A percentile compares a stretch with the other conserved stretches of the same genome.
phyloP scores from a whole-genome alignment of 441 rosid genomes.

The Geranium incanum region DNA sequence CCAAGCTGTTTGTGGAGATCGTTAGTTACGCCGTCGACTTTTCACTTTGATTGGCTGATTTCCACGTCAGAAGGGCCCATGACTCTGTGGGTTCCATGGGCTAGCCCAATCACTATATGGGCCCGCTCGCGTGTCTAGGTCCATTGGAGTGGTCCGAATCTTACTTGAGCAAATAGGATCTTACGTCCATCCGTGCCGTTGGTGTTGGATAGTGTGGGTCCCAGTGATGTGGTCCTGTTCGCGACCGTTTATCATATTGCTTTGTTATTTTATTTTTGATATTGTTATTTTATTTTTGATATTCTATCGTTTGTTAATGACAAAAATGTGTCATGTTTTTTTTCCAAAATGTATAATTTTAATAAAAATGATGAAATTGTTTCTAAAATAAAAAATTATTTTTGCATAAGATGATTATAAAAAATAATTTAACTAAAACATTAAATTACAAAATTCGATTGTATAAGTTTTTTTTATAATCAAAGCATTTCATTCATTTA shows the following conservation, averaged over 20 bases:
- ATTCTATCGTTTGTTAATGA: too few species aligned
- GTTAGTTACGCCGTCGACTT: background rate
- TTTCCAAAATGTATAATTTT: too few species aligned
- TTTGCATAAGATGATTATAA: too few species aligned
- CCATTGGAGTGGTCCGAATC: background rate
- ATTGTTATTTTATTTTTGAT: background rate
- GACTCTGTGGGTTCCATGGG: background rate
- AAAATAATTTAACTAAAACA: too few species aligned
- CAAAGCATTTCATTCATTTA: too few species aligned
- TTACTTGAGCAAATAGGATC: background rate
- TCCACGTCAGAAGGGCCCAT: background rate
- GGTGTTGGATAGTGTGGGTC: background rate
- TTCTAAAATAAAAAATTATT: too few species aligned
- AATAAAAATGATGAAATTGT: too few species aligned
- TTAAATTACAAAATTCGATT: too few species aligned
- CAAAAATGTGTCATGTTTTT: too few species aligned
- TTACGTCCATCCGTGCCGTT: background rate
- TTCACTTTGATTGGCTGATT: background rate
- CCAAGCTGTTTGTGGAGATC: background rate
- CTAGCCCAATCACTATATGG: background rate
- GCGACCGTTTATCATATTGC: background rate
- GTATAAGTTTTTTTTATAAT: too few species aligned
- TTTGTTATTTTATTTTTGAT: background rate
- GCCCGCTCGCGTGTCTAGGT: background rate
- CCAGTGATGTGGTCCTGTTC: background rate